Evolutionary conservation across 2,329 filamentous ascomycete genomes (phyloP).

Genomic region (Thielaviopsis musarum): DNA sequence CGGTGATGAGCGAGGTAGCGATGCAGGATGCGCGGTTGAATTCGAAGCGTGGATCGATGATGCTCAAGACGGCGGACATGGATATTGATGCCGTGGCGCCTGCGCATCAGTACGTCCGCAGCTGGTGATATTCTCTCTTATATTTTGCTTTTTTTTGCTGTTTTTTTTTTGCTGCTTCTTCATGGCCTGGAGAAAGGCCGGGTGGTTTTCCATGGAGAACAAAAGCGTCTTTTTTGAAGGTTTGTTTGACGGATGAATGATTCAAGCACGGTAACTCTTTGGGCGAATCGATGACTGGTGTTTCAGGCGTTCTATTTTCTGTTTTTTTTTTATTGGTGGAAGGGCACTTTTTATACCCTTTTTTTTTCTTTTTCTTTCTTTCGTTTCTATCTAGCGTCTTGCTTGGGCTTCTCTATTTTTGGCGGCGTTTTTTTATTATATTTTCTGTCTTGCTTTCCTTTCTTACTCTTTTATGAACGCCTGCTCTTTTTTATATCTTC

Average conservation of each 20-base stretch:
- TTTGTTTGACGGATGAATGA: not conserved
- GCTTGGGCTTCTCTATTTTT: not conserved
- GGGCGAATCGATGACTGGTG: not conserved
- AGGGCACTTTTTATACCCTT: not conserved
- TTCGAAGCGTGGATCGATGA: not conserved
- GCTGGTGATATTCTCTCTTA: not conserved
- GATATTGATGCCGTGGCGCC: not conserved
- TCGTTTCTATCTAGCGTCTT: not conserved
- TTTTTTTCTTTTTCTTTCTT: not conserved
- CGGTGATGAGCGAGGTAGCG: slow-evolving; percentile 1
- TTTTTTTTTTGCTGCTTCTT: not conserved
- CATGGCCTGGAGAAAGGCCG: not conserved
- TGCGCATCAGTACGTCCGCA: not conserved
- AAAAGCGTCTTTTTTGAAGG: not conserved
- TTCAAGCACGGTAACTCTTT: not conserved
- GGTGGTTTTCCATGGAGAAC: not conserved
- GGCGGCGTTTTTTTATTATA: not conserved
- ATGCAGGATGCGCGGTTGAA: slow-evolving; percentile 1
- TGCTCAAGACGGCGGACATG: not conserved
- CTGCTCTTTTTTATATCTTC: not conserved
- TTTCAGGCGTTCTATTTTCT: not conserved
- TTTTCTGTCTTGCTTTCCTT: not conserved
- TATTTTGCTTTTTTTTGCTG: not conserved
- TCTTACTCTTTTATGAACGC: not conserved
- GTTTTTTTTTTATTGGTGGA: not conserved